Evolutionary conservation across 331 rosid genomes (phyloP).

Genomic region (Stylosanthes scabra): DNA sequence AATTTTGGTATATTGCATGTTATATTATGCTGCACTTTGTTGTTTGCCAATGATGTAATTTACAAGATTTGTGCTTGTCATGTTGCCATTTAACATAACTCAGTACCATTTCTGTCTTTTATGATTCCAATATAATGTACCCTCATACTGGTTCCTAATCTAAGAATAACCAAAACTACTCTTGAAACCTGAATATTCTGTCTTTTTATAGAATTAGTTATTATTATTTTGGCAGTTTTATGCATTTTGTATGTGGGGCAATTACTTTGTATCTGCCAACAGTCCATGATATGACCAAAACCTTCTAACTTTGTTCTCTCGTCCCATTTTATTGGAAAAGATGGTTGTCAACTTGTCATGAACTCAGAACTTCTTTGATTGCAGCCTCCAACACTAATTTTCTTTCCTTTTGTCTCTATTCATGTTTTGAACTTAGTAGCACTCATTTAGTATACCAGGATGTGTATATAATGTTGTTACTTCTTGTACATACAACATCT

Average conservation of each 20-base stretch:
- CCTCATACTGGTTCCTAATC: too few relatives aligned
- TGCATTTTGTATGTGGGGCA: background rate
- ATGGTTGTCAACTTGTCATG: constrained; percentile 19
- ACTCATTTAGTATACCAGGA: constrained; percentile 8
- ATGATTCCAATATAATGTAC: background rate
- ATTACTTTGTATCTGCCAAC: constrained; percentile 52
- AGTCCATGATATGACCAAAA: constrained; percentile 38
- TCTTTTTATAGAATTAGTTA: constrained; percentile 13
- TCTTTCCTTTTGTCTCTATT: constrained; percentile 40
- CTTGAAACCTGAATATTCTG: too few relatives aligned
- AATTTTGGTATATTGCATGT: background rate
- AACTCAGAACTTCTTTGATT: constrained; percentile 21
- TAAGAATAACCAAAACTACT: background rate
- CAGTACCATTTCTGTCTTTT: background rate
- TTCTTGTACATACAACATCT: constrained; percentile 10
- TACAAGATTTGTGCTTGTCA: constrained; percentile 9
- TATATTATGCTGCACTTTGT: background rate
- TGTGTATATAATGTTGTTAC: constrained; percentile 20
- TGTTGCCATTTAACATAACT: constrained; percentile 4
- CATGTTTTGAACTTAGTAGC: constrained; percentile 7
- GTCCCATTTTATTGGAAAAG: too few relatives aligned
- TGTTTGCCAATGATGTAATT: background rate
- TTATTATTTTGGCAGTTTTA: constrained; percentile 28
- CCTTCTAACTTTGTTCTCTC: constrained; percentile 44
- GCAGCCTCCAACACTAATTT: too few relatives aligned